A percentile compares a stretch with the other conserved stretches of the same genome.
Evolutionary conservation across 441 rosid species (phyloP).

Genomic region (Kokia cookei): DNA sequence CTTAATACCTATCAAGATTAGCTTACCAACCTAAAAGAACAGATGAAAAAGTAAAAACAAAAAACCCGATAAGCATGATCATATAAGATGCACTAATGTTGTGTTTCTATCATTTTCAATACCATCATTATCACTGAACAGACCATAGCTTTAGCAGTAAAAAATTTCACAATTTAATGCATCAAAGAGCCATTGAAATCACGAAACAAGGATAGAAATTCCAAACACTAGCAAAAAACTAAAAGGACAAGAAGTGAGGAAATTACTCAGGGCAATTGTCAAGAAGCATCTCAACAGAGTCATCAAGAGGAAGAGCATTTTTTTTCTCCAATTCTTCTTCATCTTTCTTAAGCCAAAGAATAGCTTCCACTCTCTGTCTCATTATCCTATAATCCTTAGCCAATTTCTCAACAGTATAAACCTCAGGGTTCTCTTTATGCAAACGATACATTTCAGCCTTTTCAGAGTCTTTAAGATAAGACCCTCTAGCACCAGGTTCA

Average conservation of each 20-base stretch:
- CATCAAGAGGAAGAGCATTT: constrained; percentile 75
- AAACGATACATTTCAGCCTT: constrained; percentile 87
- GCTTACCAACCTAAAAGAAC: neutral
- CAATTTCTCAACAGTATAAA: constrained; percentile 64
- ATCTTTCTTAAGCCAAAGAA: constrained; percentile 82
- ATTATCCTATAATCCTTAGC: constrained; percentile 83
- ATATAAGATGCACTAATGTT: neutral
- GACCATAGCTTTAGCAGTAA: neutral
- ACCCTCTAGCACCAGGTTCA: constrained; percentile 85
- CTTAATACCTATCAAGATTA: neutral
- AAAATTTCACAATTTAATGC: neutral
- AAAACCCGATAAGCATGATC: neutral
- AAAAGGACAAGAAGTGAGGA: constrained; percentile 7
- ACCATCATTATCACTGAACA: neutral
- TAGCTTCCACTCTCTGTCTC: constrained; percentile 92
- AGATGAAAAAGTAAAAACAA: neutral
- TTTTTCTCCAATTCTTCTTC: constrained; percentile 87
- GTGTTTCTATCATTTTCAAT: neutral
- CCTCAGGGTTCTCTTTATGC: constrained; percentile 79
- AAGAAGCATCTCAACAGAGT: constrained; percentile 80
- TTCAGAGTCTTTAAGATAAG: constrained; percentile 79
- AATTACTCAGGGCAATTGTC: constrained; percentile 82
- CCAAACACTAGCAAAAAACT: neutral
- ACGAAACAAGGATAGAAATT: neutral
- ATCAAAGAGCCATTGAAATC: neutral